phyloP scores from a whole-genome alignment of 2,329 filamentous ascomycete genomes.

The Colletotrichum tropicale region DNA sequence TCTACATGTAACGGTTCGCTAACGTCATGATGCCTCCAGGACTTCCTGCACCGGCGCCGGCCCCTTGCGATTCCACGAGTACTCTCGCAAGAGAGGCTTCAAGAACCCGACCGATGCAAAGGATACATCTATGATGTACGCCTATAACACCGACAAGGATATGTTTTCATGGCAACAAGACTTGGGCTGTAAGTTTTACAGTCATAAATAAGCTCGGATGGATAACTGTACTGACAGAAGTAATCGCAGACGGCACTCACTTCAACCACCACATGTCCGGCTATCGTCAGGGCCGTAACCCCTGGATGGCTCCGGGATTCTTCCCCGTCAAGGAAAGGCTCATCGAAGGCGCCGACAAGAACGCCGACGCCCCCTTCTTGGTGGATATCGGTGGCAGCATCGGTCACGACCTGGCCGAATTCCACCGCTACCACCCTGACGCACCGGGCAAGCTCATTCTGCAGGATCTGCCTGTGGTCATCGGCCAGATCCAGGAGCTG shows the following conservation, averaged over 20 bases:
- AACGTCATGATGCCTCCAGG: neutral
- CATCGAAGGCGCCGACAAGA: constrained; percentile 28
- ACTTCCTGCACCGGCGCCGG: constrained; percentile 18
- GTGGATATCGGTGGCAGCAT: constrained; percentile 40
- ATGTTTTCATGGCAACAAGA: constrained; percentile 38
- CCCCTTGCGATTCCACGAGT: constrained; percentile 33
- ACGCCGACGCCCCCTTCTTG: constrained; percentile 26
- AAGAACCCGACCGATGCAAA: constrained; percentile 31
- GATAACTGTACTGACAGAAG: neutral
- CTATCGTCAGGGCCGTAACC: constrained; percentile 33
- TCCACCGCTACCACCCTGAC: constrained; percentile 36
- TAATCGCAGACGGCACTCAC: constrained; percentile 10
- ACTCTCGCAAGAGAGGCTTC: constrained; percentile 29
- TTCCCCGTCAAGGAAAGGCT: constrained; percentile 37
- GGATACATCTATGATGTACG: constrained; percentile 34
- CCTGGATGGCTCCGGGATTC: constrained; percentile 35
- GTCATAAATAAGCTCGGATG: fast-evolving
- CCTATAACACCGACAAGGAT: constrained; percentile 37
- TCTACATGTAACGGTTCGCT: neutral
- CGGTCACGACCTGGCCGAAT: constrained; percentile 39
- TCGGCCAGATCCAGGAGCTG: constrained; percentile 33
- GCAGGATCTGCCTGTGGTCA: constrained; percentile 50
- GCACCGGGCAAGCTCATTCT: constrained; percentile 40
- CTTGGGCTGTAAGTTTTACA: neutral
- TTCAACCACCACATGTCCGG: constrained; percentile 44